Conservation (phyloP, 352 stramenopile genomes). For the Achlya hypogyna region DNA sequence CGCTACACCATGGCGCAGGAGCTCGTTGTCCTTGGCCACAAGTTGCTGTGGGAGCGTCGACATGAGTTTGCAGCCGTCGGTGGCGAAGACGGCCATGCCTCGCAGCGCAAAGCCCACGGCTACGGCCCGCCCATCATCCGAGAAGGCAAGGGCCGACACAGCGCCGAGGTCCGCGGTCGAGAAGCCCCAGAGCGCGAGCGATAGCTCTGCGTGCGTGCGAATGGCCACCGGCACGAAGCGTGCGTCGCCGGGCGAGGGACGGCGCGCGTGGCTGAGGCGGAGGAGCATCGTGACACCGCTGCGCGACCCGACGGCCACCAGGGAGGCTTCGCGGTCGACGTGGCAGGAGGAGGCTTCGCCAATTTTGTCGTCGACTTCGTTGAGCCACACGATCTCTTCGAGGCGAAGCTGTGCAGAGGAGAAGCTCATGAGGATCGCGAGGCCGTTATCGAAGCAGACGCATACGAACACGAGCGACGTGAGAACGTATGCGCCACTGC, state of each 20-base stretch:
- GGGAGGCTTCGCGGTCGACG: background rate
- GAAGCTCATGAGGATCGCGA: conserved; percentile 10
- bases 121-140: conserved; percentile 43
- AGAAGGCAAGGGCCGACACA: conserved; percentile 61
- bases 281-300: background rate
- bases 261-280: background rate
- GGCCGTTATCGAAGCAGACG: background rate
- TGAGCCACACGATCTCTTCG: conserved; percentile 3
- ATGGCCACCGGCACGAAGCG: background rate
- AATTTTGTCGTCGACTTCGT: background rate
- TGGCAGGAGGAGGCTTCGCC: background rate
- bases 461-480: background rate
- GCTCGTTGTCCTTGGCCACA: conserved; percentile 36
- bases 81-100: conserved; percentile 70
- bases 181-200: conserved; percentile 56
- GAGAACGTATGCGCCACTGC: background rate
- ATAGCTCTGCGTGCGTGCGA: background rate
- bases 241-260: background rate
- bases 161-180: conserved; percentile 36
- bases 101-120: conserved; percentile 60
- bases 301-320: background rate
- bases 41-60: conserved; percentile 68
- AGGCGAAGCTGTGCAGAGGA: background rate
- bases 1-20: conserved; percentile 48
- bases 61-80: conserved; percentile 72